A percentile compares a stretch with the other conserved stretches of the same genome.
Evolutionary conservation across 495 filamentous ascomycete species (phyloP).

Genomic region (Hamigera avellanea): DNA sequence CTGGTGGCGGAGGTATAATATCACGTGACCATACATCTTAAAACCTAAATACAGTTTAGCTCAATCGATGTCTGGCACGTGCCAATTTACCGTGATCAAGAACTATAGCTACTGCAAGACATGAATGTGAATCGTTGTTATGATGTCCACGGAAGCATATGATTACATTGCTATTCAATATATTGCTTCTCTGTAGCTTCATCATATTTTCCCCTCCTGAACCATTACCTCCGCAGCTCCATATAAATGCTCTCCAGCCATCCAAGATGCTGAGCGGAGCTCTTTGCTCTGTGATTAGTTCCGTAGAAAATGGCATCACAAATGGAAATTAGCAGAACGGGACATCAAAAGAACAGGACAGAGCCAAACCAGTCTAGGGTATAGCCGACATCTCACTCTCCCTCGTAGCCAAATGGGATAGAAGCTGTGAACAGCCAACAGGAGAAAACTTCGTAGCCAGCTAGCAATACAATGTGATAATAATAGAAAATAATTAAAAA

Average conservation of each 20-base stretch:
- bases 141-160: no score
- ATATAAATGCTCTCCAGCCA: slow-evolving; percentile 3
- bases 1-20: no score
- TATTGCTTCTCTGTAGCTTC: background rate
- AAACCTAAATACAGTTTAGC: no score
- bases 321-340: slow-evolving; percentile 4
- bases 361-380: slow-evolving; percentile 15
- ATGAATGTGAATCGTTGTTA: no score
- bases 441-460: slow-evolving; percentile 24
- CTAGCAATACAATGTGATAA: slow-evolving; percentile 30
- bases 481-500: background rate
- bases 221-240: slow-evolving; percentile 5
- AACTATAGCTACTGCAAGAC: no score
- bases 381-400: slow-evolving; percentile 8
- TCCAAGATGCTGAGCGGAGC: slow-evolving; percentile 6
- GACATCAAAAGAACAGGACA: slow-evolving; percentile 10
- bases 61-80: no score
- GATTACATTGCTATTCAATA: no score
- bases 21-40: no score
- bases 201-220: background rate
- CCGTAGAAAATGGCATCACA: slow-evolving; percentile 14
- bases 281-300: slow-evolving; percentile 9
- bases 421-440: slow-evolving; percentile 2
- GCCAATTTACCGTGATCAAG: no score
- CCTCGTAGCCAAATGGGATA: slow-evolving; percentile 7